Evolutionary conservation across 2,329 filamentous ascomycete species (phyloP).

Genomic region (Albifimbria verrucaria): DNA sequence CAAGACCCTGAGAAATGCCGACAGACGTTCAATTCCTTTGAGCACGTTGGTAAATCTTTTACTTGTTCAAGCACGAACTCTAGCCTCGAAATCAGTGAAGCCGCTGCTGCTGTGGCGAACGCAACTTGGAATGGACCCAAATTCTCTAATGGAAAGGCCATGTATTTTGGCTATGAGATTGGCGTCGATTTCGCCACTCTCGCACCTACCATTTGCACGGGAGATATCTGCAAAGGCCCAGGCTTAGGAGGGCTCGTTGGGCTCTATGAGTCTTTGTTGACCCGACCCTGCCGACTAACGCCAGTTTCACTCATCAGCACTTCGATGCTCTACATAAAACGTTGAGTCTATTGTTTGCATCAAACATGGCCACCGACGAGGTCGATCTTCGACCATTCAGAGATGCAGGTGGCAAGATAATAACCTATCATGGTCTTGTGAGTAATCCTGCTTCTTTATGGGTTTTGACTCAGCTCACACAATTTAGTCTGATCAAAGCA

Average conservation of each 20-base stretch:
- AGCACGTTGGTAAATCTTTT: slow-evolving; percentile 16
- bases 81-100: neutral
- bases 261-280: neutral
- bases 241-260: neutral
- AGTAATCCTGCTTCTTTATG: neutral
- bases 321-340: slow-evolving; percentile 1
- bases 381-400: slow-evolving; percentile 23
- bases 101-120: neutral
- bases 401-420: slow-evolving; percentile 33
- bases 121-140: neutral
- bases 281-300: neutral
- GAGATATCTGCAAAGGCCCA: too few relatives aligned
- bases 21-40: slow-evolving; percentile 23
- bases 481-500: neutral
- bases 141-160: neutral
- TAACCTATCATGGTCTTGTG: slow-evolving; percentile 37
- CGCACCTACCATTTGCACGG: neutral
- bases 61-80: neutral
- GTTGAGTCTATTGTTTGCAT: neutral
- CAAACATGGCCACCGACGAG: slow-evolving; percentile 19
- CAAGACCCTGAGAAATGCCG: slow-evolving; percentile 31
- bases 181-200: slow-evolving; percentile 4
- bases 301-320: neutral
- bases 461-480: neutral
- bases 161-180: neutral